Evolutionary conservation across 208 protist genomes (phyloP).

Genomic region (Zelonia costaricensis): DNA sequence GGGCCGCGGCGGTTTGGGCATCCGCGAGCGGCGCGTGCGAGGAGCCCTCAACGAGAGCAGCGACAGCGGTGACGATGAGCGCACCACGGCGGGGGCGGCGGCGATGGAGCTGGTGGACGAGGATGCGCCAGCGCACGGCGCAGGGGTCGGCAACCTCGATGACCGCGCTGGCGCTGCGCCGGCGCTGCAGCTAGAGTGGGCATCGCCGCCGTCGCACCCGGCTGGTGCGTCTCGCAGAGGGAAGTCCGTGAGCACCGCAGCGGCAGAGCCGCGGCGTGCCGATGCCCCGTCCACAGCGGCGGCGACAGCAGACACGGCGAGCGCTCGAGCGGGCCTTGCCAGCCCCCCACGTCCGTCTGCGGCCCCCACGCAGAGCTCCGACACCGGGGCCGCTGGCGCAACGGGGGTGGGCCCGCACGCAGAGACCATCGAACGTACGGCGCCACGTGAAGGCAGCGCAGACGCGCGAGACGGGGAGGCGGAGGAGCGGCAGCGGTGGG

Average conservation of each 20-base stretch:
- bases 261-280: neutral
- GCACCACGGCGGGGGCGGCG: neutral
- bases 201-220: neutral
- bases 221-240: neutral
- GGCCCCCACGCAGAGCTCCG: neutral
- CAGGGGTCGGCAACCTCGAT: neutral
- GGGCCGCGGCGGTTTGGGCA: neutral
- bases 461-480: too few relatives aligned
- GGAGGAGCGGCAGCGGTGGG: neutral
- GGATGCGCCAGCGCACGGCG: conserved; percentile 6
- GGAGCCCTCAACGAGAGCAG: conserved; percentile 6
- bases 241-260: neutral
- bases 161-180: neutral
- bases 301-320: too few relatives aligned
- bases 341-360: neutral
- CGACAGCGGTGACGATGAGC: neutral
- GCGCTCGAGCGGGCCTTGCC: too few relatives aligned
- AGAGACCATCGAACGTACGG: conserved; percentile 28
- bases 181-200: conserved; percentile 21
- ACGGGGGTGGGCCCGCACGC: conserved; percentile 4
- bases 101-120: neutral
- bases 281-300: too few relatives aligned
- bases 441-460: neutral
- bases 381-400: too few relatives aligned
- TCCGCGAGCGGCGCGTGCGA: conserved; percentile 5